Percentiles rank a stretch among this genome's conserved stretches.
These are phyloP conservation scores for Phytophthora multivora DNA, from an alignment of 352 stramenopile species.

Conservation along the genomic window DNA sequence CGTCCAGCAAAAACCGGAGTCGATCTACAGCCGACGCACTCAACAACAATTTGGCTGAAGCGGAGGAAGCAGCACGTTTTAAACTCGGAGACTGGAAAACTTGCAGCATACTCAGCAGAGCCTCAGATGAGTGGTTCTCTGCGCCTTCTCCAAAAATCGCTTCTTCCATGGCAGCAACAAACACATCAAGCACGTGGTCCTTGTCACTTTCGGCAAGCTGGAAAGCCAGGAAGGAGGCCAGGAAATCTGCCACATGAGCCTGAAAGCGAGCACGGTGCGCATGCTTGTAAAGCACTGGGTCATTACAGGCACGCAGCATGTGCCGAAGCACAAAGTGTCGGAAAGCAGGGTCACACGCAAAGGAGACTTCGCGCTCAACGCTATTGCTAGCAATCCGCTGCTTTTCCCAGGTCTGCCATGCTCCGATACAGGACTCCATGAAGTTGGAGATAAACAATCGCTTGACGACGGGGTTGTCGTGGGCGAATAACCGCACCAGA, in stretches of 20 bases:
- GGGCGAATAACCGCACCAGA: slow-evolving; percentile 67
- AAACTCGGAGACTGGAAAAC: slow-evolving; percentile 52
- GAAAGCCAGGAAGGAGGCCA: slow-evolving; percentile 47
- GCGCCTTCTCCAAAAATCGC: slow-evolving; percentile 58
- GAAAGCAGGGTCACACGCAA: slow-evolving; percentile 50
- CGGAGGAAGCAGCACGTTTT: slow-evolving; percentile 6
- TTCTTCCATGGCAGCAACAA: slow-evolving; percentile 42
- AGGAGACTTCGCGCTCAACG: slow-evolving; percentile 38
- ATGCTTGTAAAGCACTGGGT: slow-evolving; percentile 80
- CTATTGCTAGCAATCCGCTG: neutral
- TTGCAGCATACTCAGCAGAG: slow-evolving; percentile 68
- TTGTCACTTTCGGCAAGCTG: slow-evolving; percentile 25
- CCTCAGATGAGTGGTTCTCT: slow-evolving; percentile 70
- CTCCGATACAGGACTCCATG: slow-evolving; percentile 47
- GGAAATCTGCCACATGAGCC: slow-evolving; percentile 35
- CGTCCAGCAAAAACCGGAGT: slow-evolving; percentile 72
- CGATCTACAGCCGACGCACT: slow-evolving; percentile 45
- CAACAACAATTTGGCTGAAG: slow-evolving; percentile 20
- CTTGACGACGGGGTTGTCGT: slow-evolving; percentile 81
- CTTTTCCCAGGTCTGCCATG: slow-evolving; percentile 23
- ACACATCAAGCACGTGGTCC: slow-evolving; percentile 26
- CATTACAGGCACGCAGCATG: slow-evolving; percentile 63
- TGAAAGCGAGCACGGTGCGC: slow-evolving; percentile 45
- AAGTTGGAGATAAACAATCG: slow-evolving; percentile 76
- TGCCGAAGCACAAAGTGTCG: slow-evolving; percentile 56